phyloP scores from a whole-genome alignment of 331 rosid species.

The Quercus tomentella region DNA sequence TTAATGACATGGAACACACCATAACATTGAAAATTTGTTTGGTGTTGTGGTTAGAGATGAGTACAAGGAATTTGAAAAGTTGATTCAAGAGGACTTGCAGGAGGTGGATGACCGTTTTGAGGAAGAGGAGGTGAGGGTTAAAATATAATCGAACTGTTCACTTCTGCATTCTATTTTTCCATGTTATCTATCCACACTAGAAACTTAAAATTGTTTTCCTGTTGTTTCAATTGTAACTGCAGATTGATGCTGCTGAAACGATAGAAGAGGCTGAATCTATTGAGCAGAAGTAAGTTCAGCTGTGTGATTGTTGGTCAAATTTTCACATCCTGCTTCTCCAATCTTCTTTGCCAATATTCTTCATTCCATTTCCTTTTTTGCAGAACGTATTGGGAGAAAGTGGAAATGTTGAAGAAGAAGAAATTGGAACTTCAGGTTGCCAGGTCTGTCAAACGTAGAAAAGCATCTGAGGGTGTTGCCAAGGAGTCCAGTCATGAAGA shows the following conservation, averaged over 20 bases:
- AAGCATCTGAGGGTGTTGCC: constrained; percentile 28
- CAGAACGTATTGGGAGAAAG: constrained; percentile 66
- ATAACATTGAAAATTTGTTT: constrained; percentile 22
- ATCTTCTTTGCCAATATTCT: not conserved
- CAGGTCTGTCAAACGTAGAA: constrained; percentile 43
- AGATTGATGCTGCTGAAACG: constrained; percentile 90
- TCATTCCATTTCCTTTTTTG: not conserved
- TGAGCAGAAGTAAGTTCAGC: constrained; percentile 63
- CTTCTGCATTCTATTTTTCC: not conserved
- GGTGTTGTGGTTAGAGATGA: constrained; percentile 64
- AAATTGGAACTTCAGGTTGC: constrained; percentile 62
- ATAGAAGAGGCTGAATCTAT: constrained; percentile 84
- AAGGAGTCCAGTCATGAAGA: constrained; percentile 43
- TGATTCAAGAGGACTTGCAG: constrained; percentile 88
- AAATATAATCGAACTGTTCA: constrained; percentile 11
- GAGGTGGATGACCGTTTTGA: constrained; percentile 89
- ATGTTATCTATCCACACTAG: not conserved
- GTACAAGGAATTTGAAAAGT: constrained; percentile 89
- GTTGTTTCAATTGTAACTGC: constrained; percentile 21
- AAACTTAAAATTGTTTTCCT: not conserved
- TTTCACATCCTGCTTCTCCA: not conserved
- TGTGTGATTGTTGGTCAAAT: not conserved
- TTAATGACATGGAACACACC: constrained; percentile 11
- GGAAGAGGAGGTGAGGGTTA: constrained; percentile 78
- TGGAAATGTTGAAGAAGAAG: constrained; percentile 69